These are phyloP conservation scores for Coemansia sp. DNA, from an alignment of 192 early-diverging fungal genomes.

Conservation along the genomic window DNA sequence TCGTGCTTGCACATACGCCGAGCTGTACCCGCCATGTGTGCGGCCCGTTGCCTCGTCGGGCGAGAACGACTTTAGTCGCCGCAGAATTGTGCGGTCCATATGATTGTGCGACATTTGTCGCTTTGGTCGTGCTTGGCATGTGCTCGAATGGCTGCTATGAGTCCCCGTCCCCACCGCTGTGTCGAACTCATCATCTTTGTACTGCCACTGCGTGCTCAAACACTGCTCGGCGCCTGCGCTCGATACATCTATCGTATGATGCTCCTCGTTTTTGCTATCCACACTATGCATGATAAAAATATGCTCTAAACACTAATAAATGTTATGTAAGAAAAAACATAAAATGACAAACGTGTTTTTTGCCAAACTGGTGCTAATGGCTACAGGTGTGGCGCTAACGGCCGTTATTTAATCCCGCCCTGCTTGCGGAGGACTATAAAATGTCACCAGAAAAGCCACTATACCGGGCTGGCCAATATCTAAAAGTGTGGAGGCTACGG, in stretches of 20 bases:
- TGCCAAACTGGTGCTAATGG: background rate
- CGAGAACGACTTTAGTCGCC: conserved; percentile 17
- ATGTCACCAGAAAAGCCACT: background rate
- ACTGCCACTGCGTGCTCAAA: background rate
- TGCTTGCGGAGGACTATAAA: conserved; percentile 1
- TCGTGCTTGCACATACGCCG: conserved; percentile 5
- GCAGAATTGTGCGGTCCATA: background rate
- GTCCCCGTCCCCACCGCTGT: background rate
- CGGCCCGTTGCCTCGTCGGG: conserved; percentile 30
- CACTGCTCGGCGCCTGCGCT: background rate
- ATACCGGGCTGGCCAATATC: background rate
- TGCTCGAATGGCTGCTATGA: background rate
- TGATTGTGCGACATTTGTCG: background rate
- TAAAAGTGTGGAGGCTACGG: background rate
- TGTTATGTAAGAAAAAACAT: background rate
- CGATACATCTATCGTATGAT: background rate
- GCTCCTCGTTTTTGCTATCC: background rate
- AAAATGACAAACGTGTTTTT: background rate
- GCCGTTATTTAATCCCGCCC: background rate
- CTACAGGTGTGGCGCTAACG: background rate
- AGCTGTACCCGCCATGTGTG: background rate
- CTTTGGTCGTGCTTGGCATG: background rate
- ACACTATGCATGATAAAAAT: background rate
- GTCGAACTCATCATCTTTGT: background rate
- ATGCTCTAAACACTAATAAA: background rate